These are phyloP conservation scores for Chimonanthus praecox DNA, from an alignment of 164 flowering plant species.

Conservation along the genomic window DNA sequence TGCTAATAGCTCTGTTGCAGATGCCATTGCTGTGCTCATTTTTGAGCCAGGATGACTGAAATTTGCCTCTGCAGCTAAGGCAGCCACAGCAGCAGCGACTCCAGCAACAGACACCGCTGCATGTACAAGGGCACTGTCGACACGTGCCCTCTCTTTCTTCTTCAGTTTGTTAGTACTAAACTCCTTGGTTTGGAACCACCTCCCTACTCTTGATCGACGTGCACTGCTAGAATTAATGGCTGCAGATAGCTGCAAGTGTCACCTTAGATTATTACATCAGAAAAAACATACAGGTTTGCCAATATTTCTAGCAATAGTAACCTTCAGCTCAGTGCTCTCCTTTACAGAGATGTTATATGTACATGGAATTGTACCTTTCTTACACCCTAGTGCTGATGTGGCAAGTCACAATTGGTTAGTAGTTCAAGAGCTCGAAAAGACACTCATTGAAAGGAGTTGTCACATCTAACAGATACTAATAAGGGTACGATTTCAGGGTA, in stretches of 20 bases:
- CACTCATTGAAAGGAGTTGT: too few relatives aligned
- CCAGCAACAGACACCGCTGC: conserved; percentile 75
- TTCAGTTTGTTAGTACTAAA: conserved; percentile 20
- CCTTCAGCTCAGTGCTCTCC: too few relatives aligned
- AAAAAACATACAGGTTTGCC: not conserved
- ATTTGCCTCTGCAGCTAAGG: conserved; percentile 53
- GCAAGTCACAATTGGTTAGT: too few relatives aligned
- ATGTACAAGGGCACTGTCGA: conserved; percentile 65
- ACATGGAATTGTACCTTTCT: too few relatives aligned
- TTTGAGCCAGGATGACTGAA: conserved; percentile 35
- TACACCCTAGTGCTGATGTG: too few relatives aligned
- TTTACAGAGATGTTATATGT: too few relatives aligned
- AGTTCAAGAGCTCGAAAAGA: too few relatives aligned
- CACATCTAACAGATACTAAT: too few relatives aligned
- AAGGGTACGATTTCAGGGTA: too few relatives aligned
- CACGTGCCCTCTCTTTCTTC: conserved; percentile 68
- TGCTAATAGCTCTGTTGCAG: conserved; percentile 81
- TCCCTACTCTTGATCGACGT: conserved; percentile 42
- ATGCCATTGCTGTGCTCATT: conserved; percentile 63
- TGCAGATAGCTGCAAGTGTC: conserved; percentile 22
- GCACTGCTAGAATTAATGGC: conserved; percentile 15
- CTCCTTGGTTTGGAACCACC: conserved; percentile 76
- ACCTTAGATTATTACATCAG: not conserved
- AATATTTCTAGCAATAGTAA: not conserved
- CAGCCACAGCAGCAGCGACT: conserved; percentile 78